These are phyloP conservation scores for Didymella pinodella DNA, from an alignment of 2,329 filamentous ascomycete species.

Conservation along the genomic window DNA sequence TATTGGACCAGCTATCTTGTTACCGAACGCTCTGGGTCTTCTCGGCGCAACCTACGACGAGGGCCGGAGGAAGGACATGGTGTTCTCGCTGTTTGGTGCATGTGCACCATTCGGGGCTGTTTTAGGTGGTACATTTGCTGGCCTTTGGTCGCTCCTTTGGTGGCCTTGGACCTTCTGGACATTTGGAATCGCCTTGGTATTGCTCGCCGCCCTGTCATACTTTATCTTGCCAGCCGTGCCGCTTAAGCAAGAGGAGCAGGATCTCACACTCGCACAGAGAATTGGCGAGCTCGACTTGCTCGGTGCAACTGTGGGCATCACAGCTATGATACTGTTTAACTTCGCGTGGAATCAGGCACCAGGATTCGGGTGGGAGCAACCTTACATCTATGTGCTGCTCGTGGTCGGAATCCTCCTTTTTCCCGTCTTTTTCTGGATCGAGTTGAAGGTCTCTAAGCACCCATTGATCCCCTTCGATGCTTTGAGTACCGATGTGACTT, in stretches of 20 bases:
- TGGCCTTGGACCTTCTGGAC: conserved; percentile 64
- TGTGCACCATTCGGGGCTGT: conserved; percentile 57
- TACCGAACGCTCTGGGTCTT: conserved; percentile 71
- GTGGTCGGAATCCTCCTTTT: conserved; percentile 65
- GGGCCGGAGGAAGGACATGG: conserved; percentile 66
- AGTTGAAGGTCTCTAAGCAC: conserved; percentile 55
- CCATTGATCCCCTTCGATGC: conserved; percentile 67
- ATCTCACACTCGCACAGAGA: conserved; percentile 29
- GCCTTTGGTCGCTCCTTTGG: conserved; percentile 56
- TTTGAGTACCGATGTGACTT: conserved; percentile 59
- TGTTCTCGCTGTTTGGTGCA: conserved; percentile 63
- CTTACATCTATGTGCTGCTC: conserved; percentile 65
- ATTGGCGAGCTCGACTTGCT: conserved; percentile 53
- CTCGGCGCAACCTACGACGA: conserved; percentile 66
- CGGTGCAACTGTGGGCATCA: conserved; percentile 60
- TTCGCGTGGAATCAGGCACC: conserved; percentile 73
- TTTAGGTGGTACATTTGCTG: conserved; percentile 53
- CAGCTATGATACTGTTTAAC: conserved; percentile 66
- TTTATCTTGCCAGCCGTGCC: conserved; percentile 53
- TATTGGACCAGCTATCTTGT: conserved; percentile 67
- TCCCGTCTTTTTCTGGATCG: conserved; percentile 62
- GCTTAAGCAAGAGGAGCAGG: conserved; percentile 23
- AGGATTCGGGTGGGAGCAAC: conserved; percentile 64
- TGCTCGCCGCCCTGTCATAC: conserved; percentile 48
- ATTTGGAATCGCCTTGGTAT: conserved; percentile 51